Base-by-base conservation (phyloP, 345 rosid genomes). In the Gossypium mustelinum region DNA sequence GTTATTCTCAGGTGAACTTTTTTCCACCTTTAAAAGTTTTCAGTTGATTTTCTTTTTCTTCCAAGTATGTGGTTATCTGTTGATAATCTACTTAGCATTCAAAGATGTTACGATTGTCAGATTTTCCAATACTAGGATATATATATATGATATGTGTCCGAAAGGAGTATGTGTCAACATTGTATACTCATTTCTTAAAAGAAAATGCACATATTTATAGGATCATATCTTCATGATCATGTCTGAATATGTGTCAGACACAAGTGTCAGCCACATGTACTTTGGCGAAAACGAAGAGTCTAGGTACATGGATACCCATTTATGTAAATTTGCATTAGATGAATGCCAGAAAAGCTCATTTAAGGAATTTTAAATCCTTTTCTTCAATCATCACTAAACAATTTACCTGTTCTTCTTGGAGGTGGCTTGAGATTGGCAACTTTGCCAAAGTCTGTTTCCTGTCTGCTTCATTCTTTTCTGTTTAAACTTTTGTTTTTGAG, bases 1-100 rank as follows among this genome's bases (percentile, higher is more conserved):
- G 97, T 95, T 76, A 95, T 91, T 50, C 89, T 95, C 81, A 85
- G 97, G 99, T 93, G 60, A 80, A 81, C 80, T 51, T 80, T 54
- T 22, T 44, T 20, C 72, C 70, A n/a, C 7, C 17, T 3, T 20
- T 18, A 3, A 11, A 58, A 20, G 51, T 22, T 54, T 9, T 64
- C 50, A 20, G 24, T 56, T 62, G 47, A 6, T 2, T 20, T 22
- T 47, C 0, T 22, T 13, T 47, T 68, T 48, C 3, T 68, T 68
- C 55, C 73, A 51, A 51, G 43, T 17, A 34, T 50, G 50, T 71
- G 20, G 43, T 57, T 75, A 68, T 66, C 64, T 75, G 7, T 55
- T 9, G 8, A 77, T 44, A 17, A 25, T 54, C 45, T 44, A n/a
- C 77, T 16, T 62, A 55, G 57, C 47, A 22, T 41, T 39, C 48